phyloP scores from a whole-genome alignment of 2,329 filamentous ascomycete genomes.

The Cladosporium oxysporum region DNA sequence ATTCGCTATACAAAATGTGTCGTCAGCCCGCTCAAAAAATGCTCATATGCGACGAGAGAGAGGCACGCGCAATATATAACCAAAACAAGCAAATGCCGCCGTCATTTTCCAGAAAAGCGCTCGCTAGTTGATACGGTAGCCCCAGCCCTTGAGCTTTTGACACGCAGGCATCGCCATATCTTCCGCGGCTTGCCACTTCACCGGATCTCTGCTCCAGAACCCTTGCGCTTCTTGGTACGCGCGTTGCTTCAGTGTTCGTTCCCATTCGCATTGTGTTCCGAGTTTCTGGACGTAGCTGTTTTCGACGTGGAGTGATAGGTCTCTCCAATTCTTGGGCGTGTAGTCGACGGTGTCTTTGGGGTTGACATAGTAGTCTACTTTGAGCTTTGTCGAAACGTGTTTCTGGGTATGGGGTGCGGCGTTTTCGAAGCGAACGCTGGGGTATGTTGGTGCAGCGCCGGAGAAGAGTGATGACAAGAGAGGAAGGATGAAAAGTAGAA shows the following conservation, averaged over 20 bases:
- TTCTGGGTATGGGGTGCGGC: slow-evolving; percentile 71
- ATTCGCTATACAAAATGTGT: slow-evolving; percentile 11
- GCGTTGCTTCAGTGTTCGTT: slow-evolving; percentile 65
- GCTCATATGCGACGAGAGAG: neutral
- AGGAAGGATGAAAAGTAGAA: slow-evolving; percentile 84
- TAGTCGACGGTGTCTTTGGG: slow-evolving; percentile 74
- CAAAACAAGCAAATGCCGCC: neutral
- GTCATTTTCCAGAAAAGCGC: neutral
- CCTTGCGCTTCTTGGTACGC: slow-evolving; percentile 78
- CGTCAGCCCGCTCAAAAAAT: slow-evolving; percentile 16
- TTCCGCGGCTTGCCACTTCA: slow-evolving; percentile 73
- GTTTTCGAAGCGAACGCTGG: slow-evolving; percentile 74
- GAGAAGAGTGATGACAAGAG: slow-evolving; percentile 79
- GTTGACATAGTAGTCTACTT: slow-evolving; percentile 83
- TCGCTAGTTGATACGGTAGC: slow-evolving; percentile 29
- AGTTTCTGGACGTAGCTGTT: slow-evolving; percentile 68
- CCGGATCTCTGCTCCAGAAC: slow-evolving; percentile 81
- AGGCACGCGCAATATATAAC: neutral
- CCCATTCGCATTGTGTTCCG: slow-evolving; percentile 71
- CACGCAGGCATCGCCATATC: slow-evolving; percentile 63
- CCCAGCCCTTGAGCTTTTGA: slow-evolving; percentile 55
- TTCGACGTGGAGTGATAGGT: slow-evolving; percentile 79
- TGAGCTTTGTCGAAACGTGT: slow-evolving; percentile 69
- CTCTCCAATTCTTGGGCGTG: slow-evolving; percentile 66
- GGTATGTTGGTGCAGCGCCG: slow-evolving; percentile 60